Conservation (phyloP, 371 early-diverging fungal genomes). For the Haplosporangium sp. region DNA sequence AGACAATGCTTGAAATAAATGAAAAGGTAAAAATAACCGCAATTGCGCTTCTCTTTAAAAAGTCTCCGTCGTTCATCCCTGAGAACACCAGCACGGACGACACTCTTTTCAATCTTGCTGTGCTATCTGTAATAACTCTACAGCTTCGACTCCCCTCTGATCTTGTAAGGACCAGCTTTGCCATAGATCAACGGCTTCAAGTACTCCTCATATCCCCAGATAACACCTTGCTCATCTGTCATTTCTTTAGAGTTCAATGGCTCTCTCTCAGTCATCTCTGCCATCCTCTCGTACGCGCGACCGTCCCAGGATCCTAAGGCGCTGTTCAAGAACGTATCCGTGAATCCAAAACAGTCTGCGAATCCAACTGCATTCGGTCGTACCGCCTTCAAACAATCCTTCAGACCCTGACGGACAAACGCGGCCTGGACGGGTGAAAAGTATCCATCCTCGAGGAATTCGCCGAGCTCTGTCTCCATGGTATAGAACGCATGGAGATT, state of each 20-base stretch:
- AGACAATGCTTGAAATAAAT: too few relatives aligned
- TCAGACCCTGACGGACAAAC: slow-evolving; percentile 60
- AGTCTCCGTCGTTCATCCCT: too few relatives aligned
- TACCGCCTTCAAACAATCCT: slow-evolving; percentile 61
- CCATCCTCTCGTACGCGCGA: slow-evolving; percentile 76
- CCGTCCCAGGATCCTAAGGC: slow-evolving; percentile 79
- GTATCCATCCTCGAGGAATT: slow-evolving; percentile 70
- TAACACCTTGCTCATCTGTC: slow-evolving; percentile 52
- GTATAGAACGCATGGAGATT: slow-evolving; percentile 60
- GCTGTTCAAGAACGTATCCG: slow-evolving; percentile 77
- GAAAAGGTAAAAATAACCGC: too few relatives aligned
- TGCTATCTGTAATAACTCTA: too few relatives aligned
- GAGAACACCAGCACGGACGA: too few relatives aligned
- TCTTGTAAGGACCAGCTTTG: slow-evolving; percentile 30
- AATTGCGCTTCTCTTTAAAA: too few relatives aligned
- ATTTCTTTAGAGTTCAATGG: slow-evolving; percentile 67
- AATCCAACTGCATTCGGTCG: slow-evolving; percentile 79
- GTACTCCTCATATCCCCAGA: slow-evolving; percentile 65
- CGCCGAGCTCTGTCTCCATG: slow-evolving; percentile 72
- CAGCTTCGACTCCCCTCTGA: slow-evolving; percentile 28
- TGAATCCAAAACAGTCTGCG: slow-evolving; percentile 78
- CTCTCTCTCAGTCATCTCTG: slow-evolving; percentile 72
- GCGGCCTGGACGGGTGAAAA: slow-evolving; percentile 61
- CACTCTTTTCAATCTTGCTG: too few relatives aligned
- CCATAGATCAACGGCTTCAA: slow-evolving; percentile 63